These are phyloP conservation scores for Hygrophoropsis aurantiaca DNA, from an alignment of 768 basidiomycete genomes.

Conservation along the genomic window DNA sequence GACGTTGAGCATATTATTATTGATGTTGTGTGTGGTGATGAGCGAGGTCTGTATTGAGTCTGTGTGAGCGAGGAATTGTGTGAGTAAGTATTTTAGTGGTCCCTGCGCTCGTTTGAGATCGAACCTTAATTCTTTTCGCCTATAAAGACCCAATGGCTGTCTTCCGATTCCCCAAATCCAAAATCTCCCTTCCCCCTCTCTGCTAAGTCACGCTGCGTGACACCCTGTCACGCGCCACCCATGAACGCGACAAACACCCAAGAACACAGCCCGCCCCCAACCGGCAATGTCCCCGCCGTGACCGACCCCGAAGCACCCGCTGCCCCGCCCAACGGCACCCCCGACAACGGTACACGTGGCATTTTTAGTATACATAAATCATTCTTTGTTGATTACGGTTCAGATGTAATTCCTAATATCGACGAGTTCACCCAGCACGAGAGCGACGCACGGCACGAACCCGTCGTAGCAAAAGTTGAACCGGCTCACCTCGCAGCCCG, in stretches of 20 bases:
- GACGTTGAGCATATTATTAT: no score
- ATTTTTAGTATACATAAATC: conserved; percentile 28
- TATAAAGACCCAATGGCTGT: conserved; percentile 82
- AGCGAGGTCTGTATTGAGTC: conserved; percentile 7
- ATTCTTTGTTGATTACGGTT: conserved; percentile 11
- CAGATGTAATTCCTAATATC: background rate
- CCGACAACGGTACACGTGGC: conserved; percentile 41
- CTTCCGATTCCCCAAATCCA: conserved; percentile 66
- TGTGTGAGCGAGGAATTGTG: conserved; percentile 24
- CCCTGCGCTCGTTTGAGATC: conserved; percentile 74
- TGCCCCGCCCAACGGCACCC: conserved; percentile 13
- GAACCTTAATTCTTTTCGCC: conserved; percentile 80
- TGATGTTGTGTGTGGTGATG: background rate
- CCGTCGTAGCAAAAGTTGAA: conserved; percentile 49
- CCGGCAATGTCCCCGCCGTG: conserved; percentile 21
- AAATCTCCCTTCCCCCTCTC: conserved; percentile 52
- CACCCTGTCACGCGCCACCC: conserved; percentile 64
- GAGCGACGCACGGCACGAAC: conserved; percentile 67
- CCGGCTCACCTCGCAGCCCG: conserved; percentile 26
- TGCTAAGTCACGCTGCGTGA: conserved; percentile 60
- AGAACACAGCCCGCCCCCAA: conserved; percentile 28
- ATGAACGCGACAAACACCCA: conserved; percentile 53
- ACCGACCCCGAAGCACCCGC: conserved; percentile 15
- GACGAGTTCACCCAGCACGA: conserved; percentile 47
- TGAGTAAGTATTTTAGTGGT: conserved; percentile 48